phyloP scores from a whole-genome alignment of 495 filamentous ascomycete genomes.

The Xylaria curta region DNA sequence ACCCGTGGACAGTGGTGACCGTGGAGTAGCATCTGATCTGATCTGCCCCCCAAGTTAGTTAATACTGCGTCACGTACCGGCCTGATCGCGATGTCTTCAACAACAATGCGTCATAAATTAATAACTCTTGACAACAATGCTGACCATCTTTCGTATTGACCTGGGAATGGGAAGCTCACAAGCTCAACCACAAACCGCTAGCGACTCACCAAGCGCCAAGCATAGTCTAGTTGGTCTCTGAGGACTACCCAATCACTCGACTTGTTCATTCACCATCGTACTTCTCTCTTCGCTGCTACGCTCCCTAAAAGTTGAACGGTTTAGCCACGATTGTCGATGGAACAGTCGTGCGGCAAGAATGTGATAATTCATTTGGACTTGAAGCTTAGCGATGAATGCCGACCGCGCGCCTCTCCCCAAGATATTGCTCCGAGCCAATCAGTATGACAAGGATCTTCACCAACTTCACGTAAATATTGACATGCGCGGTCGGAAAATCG shows the following conservation, averaged over 20 bases:
- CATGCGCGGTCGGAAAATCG: slow-evolving; percentile 25
- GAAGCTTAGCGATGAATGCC: slow-evolving; percentile 10
- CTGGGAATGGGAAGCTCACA: background rate
- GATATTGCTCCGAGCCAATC: slow-evolving; percentile 13
- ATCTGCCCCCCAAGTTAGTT: slow-evolving; percentile 7
- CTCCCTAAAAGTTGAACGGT: background rate
- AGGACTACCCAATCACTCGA: slow-evolving; percentile 17
- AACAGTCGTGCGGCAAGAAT: slow-evolving; percentile 8
- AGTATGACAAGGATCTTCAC: slow-evolving; percentile 24
- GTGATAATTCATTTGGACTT: slow-evolving; percentile 19
- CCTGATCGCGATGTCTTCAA: slow-evolving; percentile 4
- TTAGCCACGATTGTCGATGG: slow-evolving; percentile 14
- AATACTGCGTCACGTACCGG: slow-evolving; percentile 21
- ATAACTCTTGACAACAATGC: background rate
- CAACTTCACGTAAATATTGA: slow-evolving; percentile 28
- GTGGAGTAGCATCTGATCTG: slow-evolving; percentile 13
- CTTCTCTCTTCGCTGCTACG: slow-evolving; percentile 13
- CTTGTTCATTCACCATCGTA: slow-evolving; percentile 5
- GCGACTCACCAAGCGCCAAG: slow-evolving; percentile 13
- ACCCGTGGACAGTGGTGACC: slow-evolving; percentile 7
- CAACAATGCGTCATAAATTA: background rate
- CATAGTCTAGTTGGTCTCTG: background rate
- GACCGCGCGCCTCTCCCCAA: slow-evolving; percentile 23
- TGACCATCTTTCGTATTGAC: background rate
- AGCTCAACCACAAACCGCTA: slow-evolving; percentile 8